Evolutionary conservation across 495 filamentous ascomycete species (phyloP).

Genomic region (Emericellopsis terricola): DNA sequence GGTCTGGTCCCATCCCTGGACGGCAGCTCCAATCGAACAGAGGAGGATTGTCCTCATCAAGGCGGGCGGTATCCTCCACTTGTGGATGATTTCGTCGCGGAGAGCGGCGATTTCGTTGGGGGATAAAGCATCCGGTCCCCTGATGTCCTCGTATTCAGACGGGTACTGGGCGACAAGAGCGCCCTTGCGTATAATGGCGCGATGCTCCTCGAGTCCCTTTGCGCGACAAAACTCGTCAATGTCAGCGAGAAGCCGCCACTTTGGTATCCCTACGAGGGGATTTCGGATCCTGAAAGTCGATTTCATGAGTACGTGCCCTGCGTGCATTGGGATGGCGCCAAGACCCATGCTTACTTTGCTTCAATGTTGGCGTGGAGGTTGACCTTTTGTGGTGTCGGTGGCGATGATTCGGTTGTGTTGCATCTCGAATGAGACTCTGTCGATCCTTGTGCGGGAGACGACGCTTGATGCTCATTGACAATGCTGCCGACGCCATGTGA

Average conservation of each 20-base stretch:
- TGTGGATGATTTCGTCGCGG: slow-evolving; percentile 35
- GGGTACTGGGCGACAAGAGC: slow-evolving; percentile 50
- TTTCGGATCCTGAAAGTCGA: slow-evolving; percentile 17
- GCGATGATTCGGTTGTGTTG: too few species aligned
- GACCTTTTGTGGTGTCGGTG: slow-evolving; percentile 10
- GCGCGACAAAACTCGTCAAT: slow-evolving; percentile 37
- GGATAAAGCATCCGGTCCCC: slow-evolving; percentile 27
- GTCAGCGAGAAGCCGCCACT: slow-evolving; percentile 27
- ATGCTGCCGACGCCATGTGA: neutral
- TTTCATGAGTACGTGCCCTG: neutral
- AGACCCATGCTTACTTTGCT: slow-evolving; percentile 17
- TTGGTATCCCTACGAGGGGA: slow-evolving; percentile 36
- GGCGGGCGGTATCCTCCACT: slow-evolving; percentile 43
- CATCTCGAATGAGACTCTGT: too few species aligned
- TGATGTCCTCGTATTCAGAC: slow-evolving; percentile 27
- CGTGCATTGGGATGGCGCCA: neutral
- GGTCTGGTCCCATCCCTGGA: slow-evolving; percentile 58
- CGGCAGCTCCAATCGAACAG: slow-evolving; percentile 57
- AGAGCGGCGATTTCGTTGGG: slow-evolving; percentile 34
- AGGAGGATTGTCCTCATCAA: slow-evolving; percentile 45
- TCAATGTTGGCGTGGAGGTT: slow-evolving; percentile 26
- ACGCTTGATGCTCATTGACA: neutral
- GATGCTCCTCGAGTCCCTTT: slow-evolving; percentile 29
- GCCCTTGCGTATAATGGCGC: slow-evolving; percentile 33
- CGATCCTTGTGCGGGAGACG: too few species aligned